Evolutionary conservation across 352 stramenopile species (phyloP), one percentile per base, ranked within the genome.

Genomic region (Nothophytophthora sp.): DNA sequence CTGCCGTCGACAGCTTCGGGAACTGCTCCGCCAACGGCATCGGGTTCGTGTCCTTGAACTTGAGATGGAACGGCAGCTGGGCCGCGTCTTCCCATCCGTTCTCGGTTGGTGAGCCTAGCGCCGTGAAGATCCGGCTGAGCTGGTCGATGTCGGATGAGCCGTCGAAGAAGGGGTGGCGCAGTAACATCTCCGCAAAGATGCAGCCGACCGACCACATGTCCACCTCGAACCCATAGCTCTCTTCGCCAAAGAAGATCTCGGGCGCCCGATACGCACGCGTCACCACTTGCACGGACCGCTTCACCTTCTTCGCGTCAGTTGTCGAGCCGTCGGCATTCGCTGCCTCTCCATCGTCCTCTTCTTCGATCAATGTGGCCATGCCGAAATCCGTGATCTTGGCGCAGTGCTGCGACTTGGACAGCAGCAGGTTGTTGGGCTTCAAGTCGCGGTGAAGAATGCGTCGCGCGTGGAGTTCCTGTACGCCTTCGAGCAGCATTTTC

Each of bases 311-410:
- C 25, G 45, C 48, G 11, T 37, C 39, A 15, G 22, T 6, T 0
- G 22, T 36, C 1, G 46, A 33, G 5, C 32, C 54, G 25, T 72
- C 53, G 16, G 8, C 45, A 5, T 70, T 57, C 11, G 49, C n/a
- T n/a, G n/a, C 50, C 0, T 55, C 44, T 9, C n/a, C 46, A n/a
- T 51, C 41, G 12, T 3, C 45, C 2, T 49, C 32, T 29, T 42
- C 34, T 32, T 63, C 55, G 11, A 68, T 50, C 13, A 72, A 37
- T 8, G 73, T 82, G 0, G 83, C 83, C 81, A 93, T 89, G 28
- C 83, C 83, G 58, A 93, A 90, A 54, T 93, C 83, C n/a, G 76
- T 78, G 52, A 92, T 80, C 66, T 90, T 94, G 37, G 73, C 76
- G 10, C 66, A 54, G 11, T 60, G 42, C 24, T 70, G 64, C 30